These are phyloP conservation scores for Puccinia horiana DNA, from an alignment of 1,284 basidiomycete genomes.

Conservation along the genomic window DNA sequence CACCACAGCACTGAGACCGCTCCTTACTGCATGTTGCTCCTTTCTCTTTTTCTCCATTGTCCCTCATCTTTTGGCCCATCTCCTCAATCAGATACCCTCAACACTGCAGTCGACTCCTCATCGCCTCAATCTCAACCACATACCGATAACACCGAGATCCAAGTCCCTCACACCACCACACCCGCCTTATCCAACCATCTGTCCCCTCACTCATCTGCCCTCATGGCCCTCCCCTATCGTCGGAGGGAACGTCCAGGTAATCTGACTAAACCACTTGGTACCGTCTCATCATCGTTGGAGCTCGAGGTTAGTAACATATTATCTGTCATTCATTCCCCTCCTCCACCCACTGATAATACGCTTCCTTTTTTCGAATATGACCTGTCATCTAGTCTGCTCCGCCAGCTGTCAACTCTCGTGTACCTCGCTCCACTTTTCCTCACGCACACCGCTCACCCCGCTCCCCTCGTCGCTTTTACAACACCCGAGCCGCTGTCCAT, in stretches of 20 bases:
- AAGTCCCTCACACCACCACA: slow-evolving; percentile 14
- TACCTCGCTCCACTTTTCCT: slow-evolving; percentile 47
- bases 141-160: not conserved
- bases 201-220: slow-evolving; percentile 20
- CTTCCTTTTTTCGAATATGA: not conserved
- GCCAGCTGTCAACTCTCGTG: slow-evolving; percentile 5
- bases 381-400: slow-evolving; percentile 16
- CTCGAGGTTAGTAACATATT: not conserved
- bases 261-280: slow-evolving; percentile 6
- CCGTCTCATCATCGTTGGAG: slow-evolving; percentile 3
- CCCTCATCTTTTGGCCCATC: not conserved
- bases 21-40: not conserved
- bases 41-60: not conserved
- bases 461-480: slow-evolving; percentile 44
- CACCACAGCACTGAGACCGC: not conserved
- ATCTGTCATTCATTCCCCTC: not conserved
- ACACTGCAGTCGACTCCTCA: slow-evolving; percentile 45
- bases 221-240: slow-evolving; percentile 2
- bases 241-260: slow-evolving; percentile 25
- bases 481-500: slow-evolving; percentile 38
- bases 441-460: slow-evolving; percentile 44
- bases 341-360: not conserved
- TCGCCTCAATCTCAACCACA: slow-evolving; percentile 22
- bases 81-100: slow-evolving; percentile 31
- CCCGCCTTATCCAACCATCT: not conserved